A percentile compares a stretch with the other conserved stretches of the same genome.
Conservation (phyloP, 164 flowering plant species). For the Stephania yunnanensis region DNA sequence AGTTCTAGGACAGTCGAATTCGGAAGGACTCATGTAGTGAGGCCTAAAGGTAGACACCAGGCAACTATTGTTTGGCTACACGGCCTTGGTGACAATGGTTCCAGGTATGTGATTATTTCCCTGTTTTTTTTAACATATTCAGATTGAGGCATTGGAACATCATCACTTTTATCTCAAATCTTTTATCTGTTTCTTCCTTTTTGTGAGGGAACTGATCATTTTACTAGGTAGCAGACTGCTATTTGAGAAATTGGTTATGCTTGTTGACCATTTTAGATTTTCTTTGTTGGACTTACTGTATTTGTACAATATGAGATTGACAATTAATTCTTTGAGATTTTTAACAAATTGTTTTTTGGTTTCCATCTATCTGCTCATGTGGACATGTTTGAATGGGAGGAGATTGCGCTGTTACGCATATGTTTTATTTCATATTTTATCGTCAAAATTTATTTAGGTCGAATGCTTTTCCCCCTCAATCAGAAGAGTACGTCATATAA, state of each 20-base stretch:
- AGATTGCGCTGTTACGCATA: background rate
- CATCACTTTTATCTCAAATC: background rate
- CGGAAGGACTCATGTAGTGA: conserved; percentile 80
- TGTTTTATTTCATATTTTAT: too few relatives aligned
- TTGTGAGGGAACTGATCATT: background rate
- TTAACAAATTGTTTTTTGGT: background rate
- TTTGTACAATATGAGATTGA: background rate
- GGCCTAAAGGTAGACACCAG: conserved; percentile 72
- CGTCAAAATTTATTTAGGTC: background rate
- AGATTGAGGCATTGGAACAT: background rate
- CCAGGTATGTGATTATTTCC: conserved; percentile 37
- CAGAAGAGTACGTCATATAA: background rate
- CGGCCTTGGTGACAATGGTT: conserved; percentile 83
- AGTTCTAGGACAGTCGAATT: conserved; percentile 51
- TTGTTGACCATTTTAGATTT: background rate
- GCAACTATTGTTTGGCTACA: conserved; percentile 84
- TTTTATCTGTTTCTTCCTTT: background rate
- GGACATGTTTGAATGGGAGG: background rate
- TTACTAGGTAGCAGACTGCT: background rate
- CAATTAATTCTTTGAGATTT: background rate
- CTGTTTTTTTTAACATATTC: background rate
- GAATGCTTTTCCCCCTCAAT: background rate
- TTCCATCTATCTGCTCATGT: background rate
- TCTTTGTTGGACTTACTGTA: background rate
- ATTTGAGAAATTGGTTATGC: background rate